Percentiles rank a stretch among this genome's conserved stretches.
These are phyloP conservation scores for Tylopilus sp. DNA, from an alignment of 1,284 basidiomycete genomes.

Conservation along the genomic window DNA sequence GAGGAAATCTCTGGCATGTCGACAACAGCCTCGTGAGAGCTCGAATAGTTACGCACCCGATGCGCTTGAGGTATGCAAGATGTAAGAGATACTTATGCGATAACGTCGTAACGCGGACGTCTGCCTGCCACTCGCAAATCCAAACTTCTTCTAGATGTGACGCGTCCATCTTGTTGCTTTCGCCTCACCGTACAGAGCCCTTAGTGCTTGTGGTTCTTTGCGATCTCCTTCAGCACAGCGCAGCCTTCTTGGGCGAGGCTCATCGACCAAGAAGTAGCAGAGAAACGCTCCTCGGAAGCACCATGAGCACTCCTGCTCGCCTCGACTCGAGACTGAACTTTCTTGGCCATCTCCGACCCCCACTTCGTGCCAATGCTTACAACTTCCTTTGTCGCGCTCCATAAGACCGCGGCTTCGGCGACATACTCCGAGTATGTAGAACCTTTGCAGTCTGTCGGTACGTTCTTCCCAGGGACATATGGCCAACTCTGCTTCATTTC, in stretches of 20 bases:
- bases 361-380: conserved; percentile 12
- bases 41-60: too few species aligned
- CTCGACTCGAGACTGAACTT: conserved; percentile 15
- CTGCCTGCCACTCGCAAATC: too few species aligned
- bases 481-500: conserved; percentile 49
- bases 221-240: conserved; percentile 22
- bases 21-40: too few species aligned
- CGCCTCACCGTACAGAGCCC: too few species aligned
- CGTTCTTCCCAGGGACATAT: conserved; percentile 23
- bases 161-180: not conserved
- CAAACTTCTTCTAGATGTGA: not conserved
- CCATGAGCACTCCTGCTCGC: conserved; percentile 7
- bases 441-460: conserved; percentile 5
- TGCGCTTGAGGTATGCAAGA: too few species aligned
- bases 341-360: conserved; percentile 23
- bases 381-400: conserved; percentile 18
- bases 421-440: conserved; percentile 7
- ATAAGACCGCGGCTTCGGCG: conserved; percentile 7
- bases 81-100: too few species aligned
- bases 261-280: conserved; percentile 26
- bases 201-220: not conserved
- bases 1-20: too few species aligned
- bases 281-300: conserved; percentile 13
- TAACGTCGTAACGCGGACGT: too few species aligned
- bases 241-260: conserved; percentile 27